Percentiles rank a stretch among this genome's conserved stretches.
These are phyloP conservation scores for Candida peoriensis DNA, from an alignment of 805 yeast genomes.

Conservation along the genomic window DNA sequence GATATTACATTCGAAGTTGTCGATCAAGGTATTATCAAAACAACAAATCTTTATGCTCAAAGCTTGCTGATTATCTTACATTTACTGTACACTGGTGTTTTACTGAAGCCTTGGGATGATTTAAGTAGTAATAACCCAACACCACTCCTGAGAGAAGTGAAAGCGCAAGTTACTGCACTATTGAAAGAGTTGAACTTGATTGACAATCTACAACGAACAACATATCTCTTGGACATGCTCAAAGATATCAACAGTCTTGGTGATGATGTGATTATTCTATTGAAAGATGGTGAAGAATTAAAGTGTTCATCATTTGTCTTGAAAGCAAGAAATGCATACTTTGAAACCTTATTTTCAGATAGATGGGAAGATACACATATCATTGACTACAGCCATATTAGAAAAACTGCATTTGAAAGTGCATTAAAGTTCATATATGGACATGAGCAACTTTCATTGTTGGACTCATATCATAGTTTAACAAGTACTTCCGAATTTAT, in stretches of 20 bases:
- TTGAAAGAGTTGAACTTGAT: constrained; percentile 9
- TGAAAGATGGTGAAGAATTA: constrained; percentile 41
- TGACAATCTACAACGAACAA: constrained; percentile 14
- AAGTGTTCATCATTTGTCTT: constrained; percentile 48
- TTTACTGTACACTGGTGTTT: constrained; percentile 44
- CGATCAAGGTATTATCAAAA: constrained; percentile 17
- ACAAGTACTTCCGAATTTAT: constrained; percentile 39
- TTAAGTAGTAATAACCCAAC: constrained; percentile 14
- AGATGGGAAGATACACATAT: constrained; percentile 41
- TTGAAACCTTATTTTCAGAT: constrained; percentile 50
- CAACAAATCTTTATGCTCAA: constrained; percentile 13
- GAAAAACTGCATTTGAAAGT: constrained; percentile 38
- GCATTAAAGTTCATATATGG: constrained; percentile 59
- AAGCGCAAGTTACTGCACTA: constrained; percentile 8
- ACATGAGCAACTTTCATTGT: constrained; percentile 33
- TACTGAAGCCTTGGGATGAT: constrained; percentile 43
- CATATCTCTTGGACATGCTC: constrained; percentile 5
- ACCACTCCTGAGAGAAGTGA: constrained; percentile 1
- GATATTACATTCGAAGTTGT: constrained; percentile 11
- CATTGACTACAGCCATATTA: constrained; percentile 41
- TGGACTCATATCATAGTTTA: constrained; percentile 24
- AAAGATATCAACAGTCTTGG: constrained; percentile 5
- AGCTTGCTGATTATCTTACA: constrained; percentile 39
- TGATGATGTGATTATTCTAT: constrained; percentile 38
- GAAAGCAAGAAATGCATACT: constrained; percentile 54